Conservation (phyloP, 331 rosid genomes). For the Saraca asoca region DNA sequence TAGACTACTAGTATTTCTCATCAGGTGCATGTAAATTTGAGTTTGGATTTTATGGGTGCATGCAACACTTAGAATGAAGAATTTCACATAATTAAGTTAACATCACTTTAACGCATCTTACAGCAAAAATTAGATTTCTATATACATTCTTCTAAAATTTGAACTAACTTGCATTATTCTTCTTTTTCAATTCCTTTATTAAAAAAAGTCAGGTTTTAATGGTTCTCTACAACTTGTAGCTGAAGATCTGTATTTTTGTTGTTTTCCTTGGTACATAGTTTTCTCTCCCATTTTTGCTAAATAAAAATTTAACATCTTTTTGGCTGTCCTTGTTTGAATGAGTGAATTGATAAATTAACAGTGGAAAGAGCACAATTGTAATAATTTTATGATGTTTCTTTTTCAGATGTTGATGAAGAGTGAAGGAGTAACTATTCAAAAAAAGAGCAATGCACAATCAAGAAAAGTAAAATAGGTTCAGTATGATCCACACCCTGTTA, state of each 20-base stretch:
- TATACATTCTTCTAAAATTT: slow-evolving; percentile 31
- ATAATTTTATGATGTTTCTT: slow-evolving; percentile 59
- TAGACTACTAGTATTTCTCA: too few relatives aligned
- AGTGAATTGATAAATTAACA: slow-evolving; percentile 47
- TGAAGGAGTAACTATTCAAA: slow-evolving; percentile 73
- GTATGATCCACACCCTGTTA: slow-evolving; percentile 43
- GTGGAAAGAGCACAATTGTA: slow-evolving; percentile 71
- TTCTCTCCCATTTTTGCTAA: slow-evolving; percentile 7
- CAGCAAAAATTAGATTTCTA: slow-evolving; percentile 37
- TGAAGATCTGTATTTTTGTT: slow-evolving; percentile 60
- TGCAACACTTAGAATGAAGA: too few relatives aligned
- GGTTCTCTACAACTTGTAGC: slow-evolving; percentile 36
- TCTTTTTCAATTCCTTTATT: slow-evolving; percentile 35
- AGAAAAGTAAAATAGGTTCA: slow-evolving; percentile 95
- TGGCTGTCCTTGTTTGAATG: slow-evolving; percentile 37
- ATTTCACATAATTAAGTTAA: too few relatives aligned
- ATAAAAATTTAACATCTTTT: background rate
- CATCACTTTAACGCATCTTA: too few relatives aligned
- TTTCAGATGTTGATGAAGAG: slow-evolving; percentile 90
- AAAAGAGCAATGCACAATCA: slow-evolving; percentile 79
- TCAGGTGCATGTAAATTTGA: too few relatives aligned
- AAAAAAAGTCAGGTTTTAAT: slow-evolving; percentile 24
- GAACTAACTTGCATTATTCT: slow-evolving; percentile 31
- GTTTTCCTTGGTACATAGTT: slow-evolving; percentile 41
- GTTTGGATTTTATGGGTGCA: too few relatives aligned